Evolutionary conservation across 352 stramenopile genomes (phyloP), one percentile per base, ranked within the genome.

Genomic region (Pythium rhizo-oryzae): DNA sequence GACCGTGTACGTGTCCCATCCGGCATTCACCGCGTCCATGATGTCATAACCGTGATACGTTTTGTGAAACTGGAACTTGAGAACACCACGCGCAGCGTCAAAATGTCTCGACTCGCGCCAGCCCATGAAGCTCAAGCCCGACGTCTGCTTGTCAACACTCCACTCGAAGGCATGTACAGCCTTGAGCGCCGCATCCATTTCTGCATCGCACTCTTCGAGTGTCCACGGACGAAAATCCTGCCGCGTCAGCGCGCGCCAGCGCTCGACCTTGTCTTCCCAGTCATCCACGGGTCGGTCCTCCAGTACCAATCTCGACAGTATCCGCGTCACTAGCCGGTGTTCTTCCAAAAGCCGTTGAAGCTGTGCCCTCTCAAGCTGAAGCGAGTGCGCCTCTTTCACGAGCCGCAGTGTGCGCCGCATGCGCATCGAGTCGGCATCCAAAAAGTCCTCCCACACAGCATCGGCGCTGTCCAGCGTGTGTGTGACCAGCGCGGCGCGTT

Each of bases 41-140:
- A 33, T 33, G 28, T 33, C 28, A 6, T 33, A 33, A 6, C 28
- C 28, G 6, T 33, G 28, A 33, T 33, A 33, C 28, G 28, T 33
- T 33, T 33, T 33, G 28, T 33, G 28, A 33, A 33, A 33, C 28
- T 33, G 28, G 28, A 33, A 33, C 28, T 33, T 33, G 28, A 33
- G 28, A 33, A 33, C 46, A 33, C 15, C 19, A 4, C 23, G 9
- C 5, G n/a, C 6, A 0, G 43, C 11, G 15, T 57, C 15, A 13
- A 65, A 19, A 5, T 47, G 59, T 8, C 59, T 46, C 15, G 25
- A 30, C 16, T 65, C 59, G 7, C 46, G 25, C 59, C 59, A 65
- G 12, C 59, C 59, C 28, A 58, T 30, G 30, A 65, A 65, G 23
- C 47, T 57, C n/a, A 65, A 9, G 5, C 59, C 59, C 1, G 25